Conservation (phyloP, 768 basidiomycete genomes). For the Mycena rosella region DNA sequence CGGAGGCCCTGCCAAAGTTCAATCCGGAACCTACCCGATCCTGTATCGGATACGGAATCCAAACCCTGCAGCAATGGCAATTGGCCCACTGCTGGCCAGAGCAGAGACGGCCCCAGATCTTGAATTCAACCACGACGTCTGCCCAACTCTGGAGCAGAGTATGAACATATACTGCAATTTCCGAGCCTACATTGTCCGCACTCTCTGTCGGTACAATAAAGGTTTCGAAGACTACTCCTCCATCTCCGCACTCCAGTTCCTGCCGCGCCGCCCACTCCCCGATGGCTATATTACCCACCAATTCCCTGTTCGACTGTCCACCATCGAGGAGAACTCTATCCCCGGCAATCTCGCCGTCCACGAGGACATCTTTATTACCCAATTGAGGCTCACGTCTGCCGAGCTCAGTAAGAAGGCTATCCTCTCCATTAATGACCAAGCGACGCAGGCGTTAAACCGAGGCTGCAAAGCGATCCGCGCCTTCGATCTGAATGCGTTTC, state of each 20-base stretch:
- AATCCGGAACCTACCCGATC: constrained; percentile 35
- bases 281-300: constrained; percentile 1
- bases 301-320: constrained; percentile 16
- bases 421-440: constrained; percentile 32
- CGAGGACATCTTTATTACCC: constrained; percentile 31
- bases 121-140: too few species aligned
- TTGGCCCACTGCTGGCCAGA: background rate
- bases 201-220: too few species aligned
- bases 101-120: too few species aligned
- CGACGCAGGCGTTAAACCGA: constrained; percentile 31
- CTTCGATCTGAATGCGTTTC: constrained; percentile 31
- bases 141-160: too few species aligned
- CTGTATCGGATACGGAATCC: constrained; percentile 34
- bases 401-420: constrained; percentile 25
- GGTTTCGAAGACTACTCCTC: too few species aligned
- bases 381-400: constrained; percentile 18
- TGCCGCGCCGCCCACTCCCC: too few species aligned
- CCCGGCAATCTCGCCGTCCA: constrained; percentile 32
- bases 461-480: constrained; percentile 11
- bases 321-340: constrained; percentile 28
- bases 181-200: too few species aligned
- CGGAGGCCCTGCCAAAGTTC: constrained; percentile 35
- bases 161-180: too few species aligned
- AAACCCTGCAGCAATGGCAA: constrained; percentile 3
- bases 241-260: too few species aligned